phyloP scores from a whole-genome alignment of 331 rosid species.

The Rhamnella rubrinervis region DNA sequence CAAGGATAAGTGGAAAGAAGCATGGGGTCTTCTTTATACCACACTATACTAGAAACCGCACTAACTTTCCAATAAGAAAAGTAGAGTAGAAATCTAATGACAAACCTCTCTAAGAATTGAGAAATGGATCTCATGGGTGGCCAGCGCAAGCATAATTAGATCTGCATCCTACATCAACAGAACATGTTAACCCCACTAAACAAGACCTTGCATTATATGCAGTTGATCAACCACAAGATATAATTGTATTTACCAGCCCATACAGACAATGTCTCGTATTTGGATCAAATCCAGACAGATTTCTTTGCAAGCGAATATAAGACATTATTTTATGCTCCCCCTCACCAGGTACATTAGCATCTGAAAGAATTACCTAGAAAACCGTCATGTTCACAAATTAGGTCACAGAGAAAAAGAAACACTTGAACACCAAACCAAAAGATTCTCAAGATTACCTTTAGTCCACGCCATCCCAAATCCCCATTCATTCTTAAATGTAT shows the following conservation, averaged over 20 bases:
- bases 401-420: not conserved
- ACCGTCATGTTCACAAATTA: not conserved
- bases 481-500: constrained; percentile 23
- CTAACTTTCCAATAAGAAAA: not conserved
- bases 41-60: not conserved
- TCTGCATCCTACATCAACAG: constrained; percentile 29
- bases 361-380: constrained; percentile 30
- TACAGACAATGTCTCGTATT: constrained; percentile 31
- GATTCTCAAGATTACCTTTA: constrained; percentile 15
- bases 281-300: constrained; percentile 28
- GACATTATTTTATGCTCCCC: constrained; percentile 37
- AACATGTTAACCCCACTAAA: not conserved
- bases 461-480: constrained; percentile 6
- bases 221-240: not conserved
- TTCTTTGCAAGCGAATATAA: constrained; percentile 29
- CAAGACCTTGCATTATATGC: too few relatives aligned
- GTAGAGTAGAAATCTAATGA: not conserved
- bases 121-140: constrained; percentile 30
- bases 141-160: constrained; percentile 35
- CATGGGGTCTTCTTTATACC: not conserved
- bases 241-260: constrained; percentile 23
- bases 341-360: constrained; percentile 33
- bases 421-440: not conserved
- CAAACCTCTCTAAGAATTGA: constrained; percentile 35
- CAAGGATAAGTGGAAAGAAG: not conserved